phyloP scores from a whole-genome alignment of 2,329 filamentous ascomycete genomes.

The Scleromitrula shiraiana region DNA sequence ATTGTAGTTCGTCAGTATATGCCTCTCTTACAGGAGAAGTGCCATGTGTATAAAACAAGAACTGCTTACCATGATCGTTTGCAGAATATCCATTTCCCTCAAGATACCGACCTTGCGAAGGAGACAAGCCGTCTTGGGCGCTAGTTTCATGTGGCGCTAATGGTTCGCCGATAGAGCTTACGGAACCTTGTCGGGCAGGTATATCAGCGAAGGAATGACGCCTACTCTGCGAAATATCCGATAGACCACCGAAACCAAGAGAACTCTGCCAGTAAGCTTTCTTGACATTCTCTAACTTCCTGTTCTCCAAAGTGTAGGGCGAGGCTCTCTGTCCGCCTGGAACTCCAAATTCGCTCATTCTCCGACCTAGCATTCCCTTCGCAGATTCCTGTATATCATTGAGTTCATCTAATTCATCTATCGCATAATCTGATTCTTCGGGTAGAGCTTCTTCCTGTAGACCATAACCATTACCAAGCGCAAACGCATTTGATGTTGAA shows the following conservation, averaged over 20 bases:
- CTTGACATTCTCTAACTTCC: slow-evolving; percentile 57
- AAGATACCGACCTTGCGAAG: slow-evolving; percentile 25
- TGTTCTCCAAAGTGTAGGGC: slow-evolving; percentile 44
- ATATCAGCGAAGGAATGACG: slow-evolving; percentile 73
- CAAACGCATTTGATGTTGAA: slow-evolving; percentile 45
- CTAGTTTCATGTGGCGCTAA: slow-evolving; percentile 32
- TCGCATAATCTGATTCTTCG: slow-evolving; percentile 63
- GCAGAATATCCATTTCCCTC: slow-evolving; percentile 24
- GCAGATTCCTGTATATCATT: slow-evolving; percentile 37
- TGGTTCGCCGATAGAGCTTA: slow-evolving; percentile 51
- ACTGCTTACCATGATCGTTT: slow-evolving; percentile 30
- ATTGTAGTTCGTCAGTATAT: slow-evolving; percentile 22
- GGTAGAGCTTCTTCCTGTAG: slow-evolving; percentile 52
- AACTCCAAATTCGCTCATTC: slow-evolving; percentile 32
- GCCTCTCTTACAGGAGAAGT: slow-evolving; percentile 6
- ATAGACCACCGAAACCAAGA: slow-evolving; percentile 53
- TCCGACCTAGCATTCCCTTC: slow-evolving; percentile 26
- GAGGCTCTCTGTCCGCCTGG: slow-evolving; percentile 26
- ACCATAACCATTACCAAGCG: slow-evolving; percentile 48
- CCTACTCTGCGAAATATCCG: slow-evolving; percentile 62
- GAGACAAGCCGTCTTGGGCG: slow-evolving; percentile 24
- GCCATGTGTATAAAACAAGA: background rate
- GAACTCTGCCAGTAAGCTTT: slow-evolving; percentile 66
- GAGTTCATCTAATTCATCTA: slow-evolving; percentile 61
- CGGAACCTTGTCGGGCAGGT: slow-evolving; percentile 55